These are phyloP conservation scores for Dactylellina drechsleri DNA, from an alignment of 2,329 filamentous ascomycete species.

Conservation along the genomic window DNA sequence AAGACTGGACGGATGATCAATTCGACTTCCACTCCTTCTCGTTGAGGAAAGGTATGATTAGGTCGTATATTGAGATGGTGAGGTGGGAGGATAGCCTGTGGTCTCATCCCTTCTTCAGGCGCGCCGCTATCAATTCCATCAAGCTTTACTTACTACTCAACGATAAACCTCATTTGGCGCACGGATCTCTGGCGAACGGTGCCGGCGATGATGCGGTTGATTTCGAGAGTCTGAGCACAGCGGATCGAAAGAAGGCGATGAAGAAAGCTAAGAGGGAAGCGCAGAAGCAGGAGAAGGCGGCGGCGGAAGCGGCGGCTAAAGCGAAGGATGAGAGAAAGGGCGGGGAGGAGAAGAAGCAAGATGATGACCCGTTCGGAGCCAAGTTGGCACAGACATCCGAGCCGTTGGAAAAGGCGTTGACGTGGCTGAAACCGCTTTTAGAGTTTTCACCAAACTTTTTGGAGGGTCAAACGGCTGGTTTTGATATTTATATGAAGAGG, in stretches of 20 bases:
- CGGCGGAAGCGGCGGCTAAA: constrained; percentile 79
- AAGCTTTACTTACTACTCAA: constrained; percentile 81
- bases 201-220: constrained; percentile 65
- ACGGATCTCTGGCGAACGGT: constrained; percentile 70
- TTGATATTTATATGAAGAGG: constrained; percentile 86
- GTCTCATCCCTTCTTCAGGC: constrained; percentile 91
- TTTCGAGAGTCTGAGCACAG: constrained; percentile 66
- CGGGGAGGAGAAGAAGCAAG: constrained; percentile 81
- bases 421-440: constrained; percentile 82
- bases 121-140: constrained; percentile 82
- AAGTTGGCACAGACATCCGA: constrained; percentile 83
- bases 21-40: constrained; percentile 99
- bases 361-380: constrained; percentile 84
- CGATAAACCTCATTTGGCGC: constrained; percentile 75
- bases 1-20: constrained; percentile 97
- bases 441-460: constrained; percentile 83
- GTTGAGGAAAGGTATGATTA: constrained; percentile 92
- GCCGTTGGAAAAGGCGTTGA: constrained; percentile 85
- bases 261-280: constrained; percentile 91
- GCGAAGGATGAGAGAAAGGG: constrained; percentile 82
- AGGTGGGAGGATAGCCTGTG: constrained; percentile 92
- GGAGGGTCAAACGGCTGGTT: constrained; percentile 83
- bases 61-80: constrained; percentile 95
- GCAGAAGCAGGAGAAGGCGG: constrained; percentile 77
- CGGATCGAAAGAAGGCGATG: constrained; percentile 83